These are phyloP conservation scores for Oryza meridionalis DNA, from an alignment of 176 grass and related monocot genomes.

Conservation along the genomic window DNA sequence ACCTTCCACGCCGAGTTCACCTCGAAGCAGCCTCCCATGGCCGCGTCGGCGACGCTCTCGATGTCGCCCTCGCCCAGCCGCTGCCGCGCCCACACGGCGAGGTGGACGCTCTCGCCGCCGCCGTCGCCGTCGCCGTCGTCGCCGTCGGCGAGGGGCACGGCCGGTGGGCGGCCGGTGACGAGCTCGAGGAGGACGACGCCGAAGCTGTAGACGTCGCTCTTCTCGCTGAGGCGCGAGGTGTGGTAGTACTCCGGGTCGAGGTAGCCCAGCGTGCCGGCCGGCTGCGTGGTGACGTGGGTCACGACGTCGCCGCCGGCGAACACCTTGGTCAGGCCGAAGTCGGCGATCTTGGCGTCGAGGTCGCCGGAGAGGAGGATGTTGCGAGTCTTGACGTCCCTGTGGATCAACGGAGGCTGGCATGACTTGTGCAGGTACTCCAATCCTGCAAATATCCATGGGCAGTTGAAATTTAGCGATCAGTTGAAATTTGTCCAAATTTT, in stretches of 20 bases:
- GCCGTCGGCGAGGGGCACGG: neutral
- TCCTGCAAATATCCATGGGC: slow-evolving; percentile 23
- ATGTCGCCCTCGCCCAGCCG: slow-evolving; percentile 47
- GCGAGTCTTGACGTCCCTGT: slow-evolving; percentile 60
- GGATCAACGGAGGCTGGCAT: slow-evolving; percentile 53
- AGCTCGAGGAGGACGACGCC: slow-evolving; percentile 50
- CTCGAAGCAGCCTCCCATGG: slow-evolving; percentile 33
- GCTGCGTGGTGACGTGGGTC: slow-evolving; percentile 52
- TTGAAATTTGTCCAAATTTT: neutral
- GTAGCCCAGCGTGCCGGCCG: slow-evolving; percentile 50
- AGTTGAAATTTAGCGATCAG: too few relatives aligned
- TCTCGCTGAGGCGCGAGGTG: slow-evolving; percentile 48
- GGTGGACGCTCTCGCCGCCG: slow-evolving; percentile 39
- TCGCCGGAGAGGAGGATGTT: slow-evolving; percentile 52
- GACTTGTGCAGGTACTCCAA: slow-evolving; percentile 60
- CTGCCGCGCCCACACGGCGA: slow-evolving; percentile 43
- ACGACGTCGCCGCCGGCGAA: neutral
- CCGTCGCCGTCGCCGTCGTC: neutral
- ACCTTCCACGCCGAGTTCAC: slow-evolving; percentile 51
- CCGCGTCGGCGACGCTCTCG: slow-evolving; percentile 30
- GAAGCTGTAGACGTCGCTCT: slow-evolving; percentile 50
- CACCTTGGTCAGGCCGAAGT: slow-evolving; percentile 55
- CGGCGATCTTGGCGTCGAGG: slow-evolving; percentile 52
- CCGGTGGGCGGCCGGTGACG: slow-evolving; percentile 28
- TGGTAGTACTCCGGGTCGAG: slow-evolving; percentile 66